Conservation (phyloP, 208 protist genomes). For the Trypanosoma rangeli region DNA sequence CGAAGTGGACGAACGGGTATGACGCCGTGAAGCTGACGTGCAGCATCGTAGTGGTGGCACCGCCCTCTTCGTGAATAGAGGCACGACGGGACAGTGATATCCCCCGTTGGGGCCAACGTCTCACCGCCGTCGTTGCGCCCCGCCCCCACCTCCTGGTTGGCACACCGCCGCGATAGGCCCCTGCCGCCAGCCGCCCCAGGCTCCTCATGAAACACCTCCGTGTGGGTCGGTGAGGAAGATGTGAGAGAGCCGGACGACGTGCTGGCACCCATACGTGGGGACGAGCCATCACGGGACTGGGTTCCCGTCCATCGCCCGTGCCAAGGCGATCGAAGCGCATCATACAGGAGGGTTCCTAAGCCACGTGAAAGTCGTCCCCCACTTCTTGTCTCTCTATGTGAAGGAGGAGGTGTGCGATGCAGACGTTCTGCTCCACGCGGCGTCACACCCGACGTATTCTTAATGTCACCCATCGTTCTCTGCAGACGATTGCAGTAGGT, state of each 20-base stretch:
- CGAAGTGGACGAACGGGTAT: constrained; percentile 15
- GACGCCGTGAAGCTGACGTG: constrained; percentile 3
- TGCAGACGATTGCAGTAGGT: background rate
- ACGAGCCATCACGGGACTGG: background rate
- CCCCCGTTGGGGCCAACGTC: background rate
- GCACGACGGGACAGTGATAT: background rate
- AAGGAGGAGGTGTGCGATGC: background rate
- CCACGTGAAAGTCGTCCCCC: constrained; percentile 13
- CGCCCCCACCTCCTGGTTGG: background rate
- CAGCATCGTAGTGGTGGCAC: background rate
- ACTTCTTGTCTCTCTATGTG: background rate
- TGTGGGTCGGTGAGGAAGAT: background rate
- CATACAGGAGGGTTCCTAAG: constrained; percentile 18
- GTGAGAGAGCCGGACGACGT: background rate
- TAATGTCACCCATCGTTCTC: background rate
- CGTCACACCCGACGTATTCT: constrained; percentile 5
- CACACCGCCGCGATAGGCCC: background rate
- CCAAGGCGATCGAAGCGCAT: constrained; percentile 26
- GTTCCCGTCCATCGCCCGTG: constrained; percentile 8
- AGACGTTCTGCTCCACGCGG: constrained; percentile 21
- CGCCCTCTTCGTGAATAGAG: background rate
- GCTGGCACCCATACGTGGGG: background rate
- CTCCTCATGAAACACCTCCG: constrained; percentile 22
- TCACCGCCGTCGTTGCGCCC: background rate
- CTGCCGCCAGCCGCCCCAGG: background rate